Percentiles rank a stretch among this genome's conserved stretches.
Conservation (phyloP, 148 eudicot genomes). For the Limonium bicolor region DNA sequence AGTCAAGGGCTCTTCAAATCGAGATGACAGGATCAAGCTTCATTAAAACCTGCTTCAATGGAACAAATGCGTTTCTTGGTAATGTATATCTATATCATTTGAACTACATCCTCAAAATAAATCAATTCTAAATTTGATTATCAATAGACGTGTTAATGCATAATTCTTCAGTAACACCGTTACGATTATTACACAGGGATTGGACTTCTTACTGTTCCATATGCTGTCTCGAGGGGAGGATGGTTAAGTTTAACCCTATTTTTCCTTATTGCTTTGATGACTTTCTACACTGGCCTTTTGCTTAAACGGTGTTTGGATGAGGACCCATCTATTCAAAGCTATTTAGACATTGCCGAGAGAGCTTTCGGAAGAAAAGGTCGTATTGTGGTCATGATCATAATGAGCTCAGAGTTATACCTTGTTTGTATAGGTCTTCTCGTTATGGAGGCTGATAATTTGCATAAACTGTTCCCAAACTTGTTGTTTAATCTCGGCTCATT, state of each 20-base stretch:
- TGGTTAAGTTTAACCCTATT: constrained; percentile 15
- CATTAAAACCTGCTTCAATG: no score
- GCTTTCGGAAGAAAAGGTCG: constrained; percentile 16
- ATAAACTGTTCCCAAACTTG: constrained; percentile 16
- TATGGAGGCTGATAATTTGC: constrained; percentile 17
- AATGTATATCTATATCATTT: not conserved
- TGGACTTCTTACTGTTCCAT: constrained; percentile 19
- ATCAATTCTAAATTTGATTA: not conserved
- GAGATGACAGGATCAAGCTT: no score
- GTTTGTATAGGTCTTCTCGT: constrained; percentile 11
- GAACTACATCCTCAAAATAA: not conserved
- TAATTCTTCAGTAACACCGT: no score
- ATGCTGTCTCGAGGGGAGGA: constrained; percentile 16
- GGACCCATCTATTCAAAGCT: constrained; percentile 4
- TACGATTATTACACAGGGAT: constrained; percentile 9
- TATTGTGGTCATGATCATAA: constrained; percentile 8
- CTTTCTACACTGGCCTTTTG: constrained; percentile 11
- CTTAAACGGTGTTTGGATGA: constrained; percentile 10
- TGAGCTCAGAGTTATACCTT: constrained; percentile 16
- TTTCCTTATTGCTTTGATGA: constrained; percentile 6
- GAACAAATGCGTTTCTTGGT: no score
- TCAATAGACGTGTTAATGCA: not conserved
- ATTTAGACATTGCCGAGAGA: constrained; percentile 11
- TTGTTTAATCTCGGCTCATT: constrained; percentile 5
- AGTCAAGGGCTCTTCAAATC: no score